Base-by-base conservation (phyloP, 2,329 filamentous ascomycete species). In the Phaeophleospora eucalypticola region DNA sequence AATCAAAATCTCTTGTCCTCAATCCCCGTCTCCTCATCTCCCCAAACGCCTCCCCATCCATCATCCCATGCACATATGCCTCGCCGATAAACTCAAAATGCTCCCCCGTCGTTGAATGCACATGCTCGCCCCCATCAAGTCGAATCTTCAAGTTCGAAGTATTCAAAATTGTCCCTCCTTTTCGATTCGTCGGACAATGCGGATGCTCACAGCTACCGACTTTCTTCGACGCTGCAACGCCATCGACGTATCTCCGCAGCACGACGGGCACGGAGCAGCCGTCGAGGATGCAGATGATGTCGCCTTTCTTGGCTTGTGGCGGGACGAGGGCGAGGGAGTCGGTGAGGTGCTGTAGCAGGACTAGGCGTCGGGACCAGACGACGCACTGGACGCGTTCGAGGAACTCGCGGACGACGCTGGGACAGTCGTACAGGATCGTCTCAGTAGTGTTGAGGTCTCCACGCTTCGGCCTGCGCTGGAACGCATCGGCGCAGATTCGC, bases 391-490 rank as follows among this genome's bases (percentile, higher is more conserved):
- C 48, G 7, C 51, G 37, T 24, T 39, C 19, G 20, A 56, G 43
- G 36, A 49, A 51, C 20, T 52, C 46, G 10, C 16, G 24, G 2
- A 40, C 45, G 14, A 44, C 42, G 12, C 41, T 44, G 9, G 49
- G 45, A 36, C 45, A 52, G n/a, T 52, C 33, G 24, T 38, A 43
- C 17, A 41, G 20, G 12, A 51, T 32, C 15, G 46, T 29, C 21
- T 54, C 46, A 12, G 21, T 46, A 14, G 42, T 49, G 27, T 51
- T 54, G 19, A 54, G 35, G 37, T 49, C 45, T 70, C 69, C 46
- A 67, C 69, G 14, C 70, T 70, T 52, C 14, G 39, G 39, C 8
- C 27, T 15, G 7, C 39, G 20, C 12, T n/a, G n/a, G 39, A 29
- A 41, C 10, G 39, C 39, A 17, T 41, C 39, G 21, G 15, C 18